A percentile compares a stretch with the other conserved stretches of the same genome.
Evolutionary conservation across 768 basidiomycete genomes (phyloP).

Genomic region (Kwoniella sp.): DNA sequence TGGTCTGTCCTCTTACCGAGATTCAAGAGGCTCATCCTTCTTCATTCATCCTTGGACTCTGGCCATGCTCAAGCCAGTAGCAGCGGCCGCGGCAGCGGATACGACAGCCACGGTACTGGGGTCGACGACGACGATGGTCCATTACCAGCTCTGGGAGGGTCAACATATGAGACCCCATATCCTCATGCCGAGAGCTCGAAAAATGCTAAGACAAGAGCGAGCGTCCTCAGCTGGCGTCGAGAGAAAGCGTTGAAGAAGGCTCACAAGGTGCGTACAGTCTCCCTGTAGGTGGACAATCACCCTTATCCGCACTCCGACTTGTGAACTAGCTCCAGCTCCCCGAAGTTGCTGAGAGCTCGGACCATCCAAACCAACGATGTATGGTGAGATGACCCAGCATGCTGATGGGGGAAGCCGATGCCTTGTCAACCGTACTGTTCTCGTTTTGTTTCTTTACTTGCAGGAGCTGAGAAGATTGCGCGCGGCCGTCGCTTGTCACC

Average conservation of each 20-base stretch:
- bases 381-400: too few species aligned
- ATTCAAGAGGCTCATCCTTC: constrained; percentile 18
- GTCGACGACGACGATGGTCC: background rate
- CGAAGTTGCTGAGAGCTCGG: too few species aligned
- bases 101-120: too few species aligned
- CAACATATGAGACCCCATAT: too few species aligned
- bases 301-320: background rate
- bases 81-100: too few species aligned
- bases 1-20: constrained; percentile 35
- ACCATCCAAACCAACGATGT: too few species aligned
- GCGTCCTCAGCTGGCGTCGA: background rate
- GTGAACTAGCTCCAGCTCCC: too few species aligned
- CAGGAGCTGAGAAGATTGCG: constrained; percentile 36
- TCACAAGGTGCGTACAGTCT: constrained; percentile 8
- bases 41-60: too few species aligned
- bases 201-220: background rate
- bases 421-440: too few species aligned
- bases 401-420: too few species aligned
- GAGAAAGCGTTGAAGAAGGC: constrained; percentile 14
- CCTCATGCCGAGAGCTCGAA: constrained; percentile 17
- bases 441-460: background rate
- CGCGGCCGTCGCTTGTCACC: constrained; percentile 45
- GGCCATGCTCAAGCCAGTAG: background rate
- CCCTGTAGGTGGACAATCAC: too few species aligned
- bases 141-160: background rate